phyloP scores from a whole-genome alignment of 2,329 filamentous ascomycete genomes.

The Leptographium lundbergii region DNA sequence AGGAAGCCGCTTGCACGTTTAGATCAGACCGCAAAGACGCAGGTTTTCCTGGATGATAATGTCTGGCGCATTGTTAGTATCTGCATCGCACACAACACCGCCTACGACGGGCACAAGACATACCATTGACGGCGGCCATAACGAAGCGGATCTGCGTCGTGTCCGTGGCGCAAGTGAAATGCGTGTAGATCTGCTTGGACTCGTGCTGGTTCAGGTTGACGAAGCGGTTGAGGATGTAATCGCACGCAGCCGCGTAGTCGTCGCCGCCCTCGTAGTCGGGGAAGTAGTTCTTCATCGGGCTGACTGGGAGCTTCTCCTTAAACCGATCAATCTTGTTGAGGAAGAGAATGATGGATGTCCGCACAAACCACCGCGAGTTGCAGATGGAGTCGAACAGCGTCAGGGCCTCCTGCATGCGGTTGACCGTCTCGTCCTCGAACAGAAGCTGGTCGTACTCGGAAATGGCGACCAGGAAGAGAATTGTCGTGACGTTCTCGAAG shows the following conservation, averaged over 20 bases:
- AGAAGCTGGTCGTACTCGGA: slow-evolving; percentile 94
- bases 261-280: slow-evolving; percentile 89
- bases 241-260: slow-evolving; percentile 89
- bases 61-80: slow-evolving; percentile 48
- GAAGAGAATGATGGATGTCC: slow-evolving; percentile 80
- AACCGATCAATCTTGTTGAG: slow-evolving; percentile 86
- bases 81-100: too few species aligned
- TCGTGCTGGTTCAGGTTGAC: slow-evolving; percentile 98
- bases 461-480: slow-evolving; percentile 92
- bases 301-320: slow-evolving; percentile 71
- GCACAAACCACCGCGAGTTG: slow-evolving; percentile 83
- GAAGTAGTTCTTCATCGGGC: slow-evolving; percentile 82
- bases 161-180: slow-evolving; percentile 97
- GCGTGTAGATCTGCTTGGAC: slow-evolving; percentile 99
- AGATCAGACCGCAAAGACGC: slow-evolving; percentile 30
- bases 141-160: slow-evolving; percentile 99
- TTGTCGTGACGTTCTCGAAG: slow-evolving; percentile 95
- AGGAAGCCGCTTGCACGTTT: not conserved
- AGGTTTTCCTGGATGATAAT: slow-evolving; percentile 99
- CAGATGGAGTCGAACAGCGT: slow-evolving; percentile 81
- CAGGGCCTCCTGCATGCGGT: slow-evolving; percentile 83
- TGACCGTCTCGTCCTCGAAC: slow-evolving; percentile 93
- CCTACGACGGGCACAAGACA: slow-evolving; percentile 16
- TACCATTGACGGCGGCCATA: slow-evolving; percentile 98
- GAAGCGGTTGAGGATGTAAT: slow-evolving; percentile 98